Evolutionary conservation across 768 basidiomycete species (phyloP).

Genomic region (Macrolepiota dolichaula): DNA sequence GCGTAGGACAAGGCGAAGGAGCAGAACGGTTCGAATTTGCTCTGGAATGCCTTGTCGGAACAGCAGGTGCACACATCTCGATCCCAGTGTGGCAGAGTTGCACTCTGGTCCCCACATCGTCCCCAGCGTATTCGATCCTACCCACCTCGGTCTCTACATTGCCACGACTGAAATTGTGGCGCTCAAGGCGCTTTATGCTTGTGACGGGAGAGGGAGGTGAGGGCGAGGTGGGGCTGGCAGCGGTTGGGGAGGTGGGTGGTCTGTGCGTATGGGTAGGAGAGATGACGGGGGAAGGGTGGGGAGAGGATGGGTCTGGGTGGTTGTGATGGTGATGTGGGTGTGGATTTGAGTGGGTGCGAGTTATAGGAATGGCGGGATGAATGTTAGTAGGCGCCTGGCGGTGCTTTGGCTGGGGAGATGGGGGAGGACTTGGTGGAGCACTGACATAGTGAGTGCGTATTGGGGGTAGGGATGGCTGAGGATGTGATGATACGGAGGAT

Average conservation of each 20-base stretch:
- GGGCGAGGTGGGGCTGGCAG: background rate
- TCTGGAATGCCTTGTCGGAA: background rate
- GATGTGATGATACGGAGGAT: background rate
- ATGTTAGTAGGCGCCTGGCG: background rate
- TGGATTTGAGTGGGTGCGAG: constrained; percentile 2
- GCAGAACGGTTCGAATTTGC: background rate
- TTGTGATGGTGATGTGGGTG: background rate
- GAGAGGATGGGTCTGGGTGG: background rate
- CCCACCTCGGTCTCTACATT: constrained; percentile 32
- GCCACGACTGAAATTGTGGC: constrained; percentile 22
- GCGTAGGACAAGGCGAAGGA: background rate
- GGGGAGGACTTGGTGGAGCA: background rate
- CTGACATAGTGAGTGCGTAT: background rate
- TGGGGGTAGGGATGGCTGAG: background rate
- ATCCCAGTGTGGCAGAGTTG: constrained; percentile 17
- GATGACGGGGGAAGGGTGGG: background rate
- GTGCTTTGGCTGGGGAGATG: background rate
- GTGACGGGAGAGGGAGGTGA: constrained; percentile 18
- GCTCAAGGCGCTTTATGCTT: constrained; percentile 26
- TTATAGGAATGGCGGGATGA: background rate
- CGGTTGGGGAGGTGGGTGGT: background rate
- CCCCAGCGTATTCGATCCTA: constrained; percentile 21
- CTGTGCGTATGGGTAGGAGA: background rate
- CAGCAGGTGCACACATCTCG: background rate
- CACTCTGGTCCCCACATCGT: constrained; percentile 20